Evolutionary conservation across 306 rosid genomes (phyloP), one percentile per base, ranked within the genome.

Genomic region (Pyrus communis): DNA sequence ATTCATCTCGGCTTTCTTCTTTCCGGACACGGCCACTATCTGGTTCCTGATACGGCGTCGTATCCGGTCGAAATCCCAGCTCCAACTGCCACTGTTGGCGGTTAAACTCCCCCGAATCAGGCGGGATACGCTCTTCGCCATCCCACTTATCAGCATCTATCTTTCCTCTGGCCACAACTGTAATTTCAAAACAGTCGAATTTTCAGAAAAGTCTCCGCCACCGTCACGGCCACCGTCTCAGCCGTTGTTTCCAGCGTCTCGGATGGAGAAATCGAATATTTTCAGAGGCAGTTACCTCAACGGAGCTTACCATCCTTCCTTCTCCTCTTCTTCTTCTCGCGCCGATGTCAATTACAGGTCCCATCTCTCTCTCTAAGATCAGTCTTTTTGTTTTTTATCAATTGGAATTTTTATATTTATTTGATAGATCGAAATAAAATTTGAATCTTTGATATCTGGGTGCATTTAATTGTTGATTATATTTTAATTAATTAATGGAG

Each of bases 301-400:
- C 64, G 84, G 72, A 59, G 77, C 69, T 82, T 82, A 78, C 70
- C 77, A 70, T 17, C 79, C 76, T 40, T 79, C 88, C 42, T 28
- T 74, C 23, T 83, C 85, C 25, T 80, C 79, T 35, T 33, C 38
- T 76, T 84, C 88, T 78, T 87, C 96, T 70, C 90, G 67, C 38
- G 80, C 96, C 62, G 97, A 92, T 83, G 97, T 95, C 79, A 81
- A 66, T 84, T 95, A 95, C 95, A 95, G 98, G 97, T 92, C 52
- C 79, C 22, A 67, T 64, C 66, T 27, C 75, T 83, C 64, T 35
- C 38, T 79, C 31, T 69, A 40, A 17, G 28, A 5, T 54, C 4
- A 10, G 12, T 27, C 14, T 10, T 40, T 18, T 57, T 9, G n/a
- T 19, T n/a, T 57, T 8, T 57, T 2, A 57, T 57, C 2, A 4